Base-by-base conservation (phyloP, 257 asterid species). In the Paraleonurus japonicus region DNA sequence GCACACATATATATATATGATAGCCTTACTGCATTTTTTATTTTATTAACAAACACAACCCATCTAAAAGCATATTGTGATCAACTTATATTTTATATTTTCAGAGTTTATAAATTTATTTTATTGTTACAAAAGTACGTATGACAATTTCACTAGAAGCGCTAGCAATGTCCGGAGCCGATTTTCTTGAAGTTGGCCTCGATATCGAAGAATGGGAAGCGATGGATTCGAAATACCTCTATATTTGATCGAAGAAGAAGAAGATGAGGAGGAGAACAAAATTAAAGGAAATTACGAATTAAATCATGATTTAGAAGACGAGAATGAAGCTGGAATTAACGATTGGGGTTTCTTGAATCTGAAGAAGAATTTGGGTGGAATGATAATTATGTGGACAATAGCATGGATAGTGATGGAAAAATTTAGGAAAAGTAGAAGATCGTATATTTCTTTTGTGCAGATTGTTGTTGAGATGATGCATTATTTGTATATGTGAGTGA, bases 131-230 rank as follows among this genome's bases (percentile, higher is more conserved):
- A 19, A 6, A 57, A n/a, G n/a, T n/a, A 33, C 7, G 7, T n/a
- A 83, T 80, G 91, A 47, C 67, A 0, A 20, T 68, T 57, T 84
- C 91, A 16, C 69, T 84, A 39, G 91, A 84, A 76, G 89, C 89
- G n/a, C 65, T 84, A 67, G 87, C 89, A 33, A 84, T 86, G 89
- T 65, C 80, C 1, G 87, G 91, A 17, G 83, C 75, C 41, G 39
- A 76, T 39, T 80, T 63, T 27, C 51, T 19, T 1, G 80, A 81
- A 64, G 71, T 53, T 13, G 79, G 79, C 23, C 19, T 75, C 11
- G 63, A 67, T 43, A 5, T 67, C 2, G 82, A 61, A 4, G 79
- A 85, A 68, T 75, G 78, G 79, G 85, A 75, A 55, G 32, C 1
- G 11, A 65, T 62, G 69, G 79, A 85, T 0, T 23, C 75, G 79